Conservation (phyloP, 371 early-diverging fungal species). For the Homolaphlyctis polyrhiza region DNA sequence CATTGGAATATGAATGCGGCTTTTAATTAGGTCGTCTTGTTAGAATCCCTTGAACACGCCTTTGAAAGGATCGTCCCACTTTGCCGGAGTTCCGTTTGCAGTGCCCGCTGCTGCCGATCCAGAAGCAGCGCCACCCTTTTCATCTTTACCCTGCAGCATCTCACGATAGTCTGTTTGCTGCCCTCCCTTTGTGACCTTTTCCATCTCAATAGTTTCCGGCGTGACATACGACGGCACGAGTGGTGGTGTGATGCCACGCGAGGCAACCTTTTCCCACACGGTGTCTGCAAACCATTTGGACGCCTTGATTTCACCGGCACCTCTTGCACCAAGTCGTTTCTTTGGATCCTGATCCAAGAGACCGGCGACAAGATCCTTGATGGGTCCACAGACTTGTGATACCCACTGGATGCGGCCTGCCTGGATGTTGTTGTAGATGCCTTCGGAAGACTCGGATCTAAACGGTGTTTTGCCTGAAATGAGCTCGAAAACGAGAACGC, state of each 20-base stretch:
- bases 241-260: constrained; percentile 63
- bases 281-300: constrained; percentile 73
- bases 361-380: constrained; percentile 38
- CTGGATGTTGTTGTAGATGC: constrained; percentile 57
- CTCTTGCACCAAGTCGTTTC: constrained; percentile 50
- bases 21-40: neutral
- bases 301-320: constrained; percentile 60
- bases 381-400: constrained; percentile 31
- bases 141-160: neutral
- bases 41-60: neutral
- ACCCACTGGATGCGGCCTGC: constrained; percentile 52
- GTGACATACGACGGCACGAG: constrained; percentile 50
- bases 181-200: constrained; percentile 26
- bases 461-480: constrained; percentile 62
- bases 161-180: constrained; percentile 15
- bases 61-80: neutral
- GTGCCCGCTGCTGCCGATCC: neutral
- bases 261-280: constrained; percentile 61
- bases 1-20: no score
- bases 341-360: constrained; percentile 52
- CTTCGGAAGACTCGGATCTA: constrained; percentile 46
- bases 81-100: neutral
- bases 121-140: neutral
- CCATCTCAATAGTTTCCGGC: constrained; percentile 40
- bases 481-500: constrained; percentile 73